Base-by-base conservation (phyloP, 805 yeast species). In the Starmerella stellata region DNA sequence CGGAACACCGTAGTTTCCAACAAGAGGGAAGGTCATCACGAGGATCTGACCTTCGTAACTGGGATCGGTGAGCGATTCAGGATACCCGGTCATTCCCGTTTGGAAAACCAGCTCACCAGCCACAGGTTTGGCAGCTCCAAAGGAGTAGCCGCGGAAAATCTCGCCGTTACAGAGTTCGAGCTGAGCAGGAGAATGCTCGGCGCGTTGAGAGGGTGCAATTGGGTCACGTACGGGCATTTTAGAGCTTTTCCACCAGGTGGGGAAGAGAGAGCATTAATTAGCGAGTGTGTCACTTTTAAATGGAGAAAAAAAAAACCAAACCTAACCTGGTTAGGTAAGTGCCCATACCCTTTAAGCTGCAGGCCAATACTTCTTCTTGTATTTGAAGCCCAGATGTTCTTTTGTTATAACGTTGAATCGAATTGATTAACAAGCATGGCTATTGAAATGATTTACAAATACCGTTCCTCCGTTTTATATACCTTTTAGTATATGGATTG, bases 51-150 rank as follows among this genome's bases (percentile, higher is more conserved):
- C 98, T 57, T 80, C 85, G 62, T 90, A 90, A 34, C 96, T 90
- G 44, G 98, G 98, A 63, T 90, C 98, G 30, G 98, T 83, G 60
- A 90, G 73, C 38, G 95, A 75, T 63, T 90, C 98, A 31, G 96
- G 98, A 60, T 90, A 90, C 45, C 98, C 98, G 51, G 90, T 96
- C 95, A 90, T 85, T 67, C 98, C 96, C 46, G 98, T 90, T 64
- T 92, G 96, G 74, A 90, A 90, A 44, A 90, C 98, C 53, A 92
- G 73, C 65, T 90, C 98, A 70, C 98, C 98, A 41, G 96, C 92
- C 41, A 75, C 73, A 20, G 93, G 60, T 44, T 68, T 72, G 45
- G 76, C 76, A 40, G 96, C 94, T 68, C 98, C 98, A 54, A 90
- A 90, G 17, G 96, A 87, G 65, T 78, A 82, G 63, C 98, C 98